These are phyloP conservation scores for Alternaria burnsii DNA, from an alignment of 2,329 filamentous ascomycete genomes.

Conservation along the genomic window DNA sequence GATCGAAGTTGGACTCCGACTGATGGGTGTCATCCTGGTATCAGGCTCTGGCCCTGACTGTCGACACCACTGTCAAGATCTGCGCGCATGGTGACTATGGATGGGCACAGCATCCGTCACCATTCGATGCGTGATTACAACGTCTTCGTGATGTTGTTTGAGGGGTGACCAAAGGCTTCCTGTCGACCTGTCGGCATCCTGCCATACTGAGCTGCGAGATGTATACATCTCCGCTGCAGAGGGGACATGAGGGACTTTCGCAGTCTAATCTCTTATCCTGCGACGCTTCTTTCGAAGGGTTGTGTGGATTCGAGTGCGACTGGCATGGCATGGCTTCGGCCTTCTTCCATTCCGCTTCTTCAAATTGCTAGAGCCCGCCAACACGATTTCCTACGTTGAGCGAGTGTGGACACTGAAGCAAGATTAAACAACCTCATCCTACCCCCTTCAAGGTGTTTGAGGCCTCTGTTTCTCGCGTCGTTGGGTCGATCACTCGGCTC, in stretches of 20 bases:
- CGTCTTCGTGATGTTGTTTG: no score
- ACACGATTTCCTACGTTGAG: constrained; percentile 47
- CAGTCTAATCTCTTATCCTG: background rate
- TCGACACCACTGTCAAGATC: background rate
- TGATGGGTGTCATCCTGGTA: background rate
- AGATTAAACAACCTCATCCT: constrained; percentile 40
- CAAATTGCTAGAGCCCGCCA: constrained; percentile 54
- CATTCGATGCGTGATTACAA: no score
- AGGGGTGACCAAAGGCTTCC: background rate
- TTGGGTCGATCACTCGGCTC: constrained; percentile 35
- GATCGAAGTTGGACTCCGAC: background rate
- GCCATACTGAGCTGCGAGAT: constrained; percentile 11
- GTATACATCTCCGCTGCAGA: constrained; percentile 12
- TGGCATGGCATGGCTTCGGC: background rate
- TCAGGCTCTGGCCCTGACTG: background rate
- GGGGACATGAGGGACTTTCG: background rate
- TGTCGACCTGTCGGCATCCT: no score
- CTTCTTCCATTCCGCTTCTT: constrained; percentile 42
- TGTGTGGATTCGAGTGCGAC: background rate
- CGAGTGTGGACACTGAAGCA: constrained; percentile 56
- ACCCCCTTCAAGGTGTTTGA: constrained; percentile 39
- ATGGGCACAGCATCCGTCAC: background rate
- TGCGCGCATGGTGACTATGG: background rate
- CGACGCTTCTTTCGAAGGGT: background rate
- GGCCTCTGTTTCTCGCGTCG: constrained; percentile 37